Base-by-base conservation (phyloP, 2,329 filamentous ascomycete species). In the Sporothrix euskadiensis region DNA sequence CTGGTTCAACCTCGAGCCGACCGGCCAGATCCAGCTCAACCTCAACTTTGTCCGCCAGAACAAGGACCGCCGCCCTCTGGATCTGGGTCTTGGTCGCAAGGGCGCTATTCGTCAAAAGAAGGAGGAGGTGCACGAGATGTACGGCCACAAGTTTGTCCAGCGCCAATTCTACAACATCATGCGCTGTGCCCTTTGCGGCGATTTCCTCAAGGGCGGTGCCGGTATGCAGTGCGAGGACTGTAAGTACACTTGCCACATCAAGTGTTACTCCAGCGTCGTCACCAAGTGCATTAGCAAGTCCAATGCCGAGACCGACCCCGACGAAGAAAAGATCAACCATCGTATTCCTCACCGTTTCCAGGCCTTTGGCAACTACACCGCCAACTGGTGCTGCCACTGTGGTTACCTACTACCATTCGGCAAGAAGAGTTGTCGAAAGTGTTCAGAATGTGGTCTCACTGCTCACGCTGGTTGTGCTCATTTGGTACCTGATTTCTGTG, bases 151-250 rank as follows among this genome's bases (percentile, higher is more conserved):
- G 84, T 99, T 99, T 80, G 91, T 98, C 73, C 93, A 96, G 80
- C 94, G 98, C 81, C 96, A 98, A 82, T 99, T 99, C 83, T 99
- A 98, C 90, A 99, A 98, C 87, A 98, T 99, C 80, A 99, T 99
- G 96, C 95, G 96, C 75, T 99, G 96, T 83, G 96, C 96, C 16
- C 90, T 98, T 49, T 99, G 96, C 81, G 96, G 94, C 74, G 96
- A 99, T 78, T 98, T 99, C 80, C 91, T 99, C 83, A 99, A 98
- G 81, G 98, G 98, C 81, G 97, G 95, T 68, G 93, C 96, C 30
- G 96, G 96, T 75, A 99, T 99, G 95, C 96, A 99, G 84, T 99
- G 96, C 83, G 93, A 97, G 77, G 96, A 99, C 83, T 99, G 96
- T 91, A 98, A 98, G 84, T 98, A 98, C 84, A 98, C 95, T 54